A percentile compares a stretch with the other conserved stretches of the same genome.
phyloP scores from a whole-genome alignment of 345 rosid genomes.

The Rubroshorea leprosula region DNA sequence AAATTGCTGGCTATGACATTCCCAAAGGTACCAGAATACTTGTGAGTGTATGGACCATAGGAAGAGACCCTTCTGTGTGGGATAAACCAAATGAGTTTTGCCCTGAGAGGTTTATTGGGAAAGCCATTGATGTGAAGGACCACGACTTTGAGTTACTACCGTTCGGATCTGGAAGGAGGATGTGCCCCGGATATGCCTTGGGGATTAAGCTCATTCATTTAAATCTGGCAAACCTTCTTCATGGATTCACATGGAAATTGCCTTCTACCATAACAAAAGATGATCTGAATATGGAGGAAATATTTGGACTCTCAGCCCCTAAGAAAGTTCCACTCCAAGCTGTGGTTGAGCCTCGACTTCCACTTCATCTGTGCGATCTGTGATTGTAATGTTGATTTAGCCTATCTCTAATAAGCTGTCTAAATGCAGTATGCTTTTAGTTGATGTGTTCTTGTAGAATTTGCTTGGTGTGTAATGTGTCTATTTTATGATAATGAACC shows the following conservation, averaged over 20 bases:
- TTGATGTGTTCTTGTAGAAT: no score
- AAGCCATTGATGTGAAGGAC: slow-evolving; percentile 18
- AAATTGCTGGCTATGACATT: slow-evolving; percentile 18
- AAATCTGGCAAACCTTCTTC: slow-evolving; percentile 24
- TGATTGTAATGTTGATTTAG: background rate
- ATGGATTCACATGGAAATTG: slow-evolving; percentile 28
- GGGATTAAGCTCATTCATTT: slow-evolving; percentile 22
- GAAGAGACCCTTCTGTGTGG: slow-evolving; percentile 26
- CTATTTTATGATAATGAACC: no score
- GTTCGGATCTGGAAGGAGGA: slow-evolving; percentile 33
- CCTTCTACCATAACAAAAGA: slow-evolving; percentile 12
- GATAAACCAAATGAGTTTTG: slow-evolving; percentile 18
- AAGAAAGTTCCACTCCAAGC: slow-evolving; percentile 4
- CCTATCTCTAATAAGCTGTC: no score
- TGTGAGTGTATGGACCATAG: slow-evolving; percentile 27
- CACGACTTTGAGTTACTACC: slow-evolving; percentile 28
- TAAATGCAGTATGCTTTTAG: no score
- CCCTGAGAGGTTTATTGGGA: slow-evolving; percentile 25
- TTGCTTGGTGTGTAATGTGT: no score
- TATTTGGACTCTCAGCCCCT: slow-evolving; percentile 21
- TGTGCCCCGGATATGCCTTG: slow-evolving; percentile 30
- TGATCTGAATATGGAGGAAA: slow-evolving; percentile 23
- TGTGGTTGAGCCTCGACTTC: slow-evolving; percentile 10
- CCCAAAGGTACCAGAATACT: slow-evolving; percentile 15
- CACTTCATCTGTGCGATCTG: slow-evolving; percentile 1